Conservation (phyloP, 257 asterid species). For the Voacanga thouarsii region DNA sequence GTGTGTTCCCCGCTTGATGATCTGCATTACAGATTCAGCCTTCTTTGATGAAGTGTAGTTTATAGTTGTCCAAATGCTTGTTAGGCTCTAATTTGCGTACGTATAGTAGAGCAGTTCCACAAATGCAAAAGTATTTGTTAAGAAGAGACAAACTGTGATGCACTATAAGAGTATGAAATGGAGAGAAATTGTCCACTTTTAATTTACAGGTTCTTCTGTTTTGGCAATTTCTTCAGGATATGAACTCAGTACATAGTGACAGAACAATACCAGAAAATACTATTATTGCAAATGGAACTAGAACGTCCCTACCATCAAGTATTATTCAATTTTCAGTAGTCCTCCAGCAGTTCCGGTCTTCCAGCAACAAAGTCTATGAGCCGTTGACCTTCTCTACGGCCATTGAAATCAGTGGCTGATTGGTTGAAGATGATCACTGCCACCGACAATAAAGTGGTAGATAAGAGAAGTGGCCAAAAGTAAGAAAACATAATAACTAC, state of each 20-base stretch:
- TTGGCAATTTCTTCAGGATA: neutral
- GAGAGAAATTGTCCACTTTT: neutral
- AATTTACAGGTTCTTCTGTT: neutral
- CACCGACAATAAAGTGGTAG: constrained; percentile 42
- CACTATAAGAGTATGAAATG: neutral
- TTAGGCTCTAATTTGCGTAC: neutral
- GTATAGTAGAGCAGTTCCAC: neutral
- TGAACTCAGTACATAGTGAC: neutral
- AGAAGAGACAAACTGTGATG: neutral
- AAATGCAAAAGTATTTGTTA: neutral
- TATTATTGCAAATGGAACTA: neutral
- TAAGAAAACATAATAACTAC: constrained; percentile 29
- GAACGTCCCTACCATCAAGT: neutral
- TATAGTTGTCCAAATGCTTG: neutral
- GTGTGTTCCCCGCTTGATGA: neutral
- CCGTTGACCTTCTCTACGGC: constrained; percentile 31
- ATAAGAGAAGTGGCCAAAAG: constrained; percentile 61
- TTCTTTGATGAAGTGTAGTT: neutral
- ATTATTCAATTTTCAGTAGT: constrained; percentile 5
- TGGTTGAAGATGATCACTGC: constrained; percentile 36
- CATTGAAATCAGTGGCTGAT: constrained; percentile 26
- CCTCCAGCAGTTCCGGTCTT: constrained; percentile 30
- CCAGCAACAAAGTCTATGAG: constrained; percentile 39
- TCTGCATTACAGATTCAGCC: no score
- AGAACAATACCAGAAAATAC: neutral